These are phyloP conservation scores for Vaccinium darrowii DNA, from an alignment of 148 eudicot species.

Conservation along the genomic window DNA sequence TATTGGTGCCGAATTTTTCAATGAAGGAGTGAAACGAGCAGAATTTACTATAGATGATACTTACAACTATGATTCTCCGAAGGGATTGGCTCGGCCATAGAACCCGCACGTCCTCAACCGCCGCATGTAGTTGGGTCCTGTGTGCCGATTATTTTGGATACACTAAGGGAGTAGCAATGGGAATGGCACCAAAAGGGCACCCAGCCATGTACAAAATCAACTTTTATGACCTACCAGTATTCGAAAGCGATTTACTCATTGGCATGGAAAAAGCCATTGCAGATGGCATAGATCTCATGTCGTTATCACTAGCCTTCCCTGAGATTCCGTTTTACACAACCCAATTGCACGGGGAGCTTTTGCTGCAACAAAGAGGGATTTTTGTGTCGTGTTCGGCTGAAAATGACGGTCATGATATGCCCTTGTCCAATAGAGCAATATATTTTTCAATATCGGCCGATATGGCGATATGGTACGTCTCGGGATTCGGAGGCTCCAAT, in stretches of 20 bases:
- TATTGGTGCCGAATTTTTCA: not conserved
- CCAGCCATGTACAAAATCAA: conserved; percentile 46
- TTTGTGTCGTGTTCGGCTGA: not conserved
- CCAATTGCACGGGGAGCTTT: conserved; percentile 37
- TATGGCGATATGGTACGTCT: too few relatives aligned
- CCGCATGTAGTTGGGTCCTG: conserved; percentile 23
- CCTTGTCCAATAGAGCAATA: conserved; percentile 23
- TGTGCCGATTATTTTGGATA: not conserved
- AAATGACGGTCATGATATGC: not conserved
- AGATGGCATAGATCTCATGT: conserved; percentile 46
- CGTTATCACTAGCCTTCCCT: conserved; percentile 30
- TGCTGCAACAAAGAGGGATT: conserved; percentile 39
- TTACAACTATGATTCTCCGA: conserved; percentile 30
- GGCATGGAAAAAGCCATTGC: conserved; percentile 36
- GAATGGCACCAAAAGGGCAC: conserved; percentile 46
- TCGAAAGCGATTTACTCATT: conserved; percentile 38
- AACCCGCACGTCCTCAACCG: conserved; percentile 52
- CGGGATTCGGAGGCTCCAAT: too few relatives aligned
- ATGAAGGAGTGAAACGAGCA: not conserved
- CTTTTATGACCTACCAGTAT: conserved; percentile 30
- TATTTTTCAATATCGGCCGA: not conserved
- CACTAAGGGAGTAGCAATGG: conserved; percentile 2
- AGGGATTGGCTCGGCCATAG: conserved; percentile 46
- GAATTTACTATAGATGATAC: not conserved
- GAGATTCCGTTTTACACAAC: not conserved